Percentiles rank a stretch among this genome's conserved stretches.
Evolutionary conservation across 2,329 filamentous ascomycete genomes (phyloP).

Genomic region (Diaporthe citrichinensis): DNA sequence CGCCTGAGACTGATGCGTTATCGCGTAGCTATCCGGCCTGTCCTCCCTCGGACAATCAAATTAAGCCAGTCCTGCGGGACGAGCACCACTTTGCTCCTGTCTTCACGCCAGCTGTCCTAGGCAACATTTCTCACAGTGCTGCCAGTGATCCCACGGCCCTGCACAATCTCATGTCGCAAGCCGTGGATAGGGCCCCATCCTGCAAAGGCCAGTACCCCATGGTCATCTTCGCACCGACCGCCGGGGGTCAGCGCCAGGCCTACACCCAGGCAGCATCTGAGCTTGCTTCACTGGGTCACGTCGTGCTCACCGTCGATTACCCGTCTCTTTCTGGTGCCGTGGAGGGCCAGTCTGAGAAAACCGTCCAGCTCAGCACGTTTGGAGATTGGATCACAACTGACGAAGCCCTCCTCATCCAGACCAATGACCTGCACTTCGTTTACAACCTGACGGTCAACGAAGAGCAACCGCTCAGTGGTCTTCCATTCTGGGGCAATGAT

Average conservation of each 20-base stretch:
- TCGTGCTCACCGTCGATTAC: slow-evolving; percentile 37
- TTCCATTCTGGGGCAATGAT: background rate
- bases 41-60: background rate
- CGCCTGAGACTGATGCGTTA: slow-evolving; percentile 10
- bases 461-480: background rate
- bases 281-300: slow-evolving; percentile 26
- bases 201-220: slow-evolving; percentile 31
- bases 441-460: background rate
- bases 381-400: background rate
- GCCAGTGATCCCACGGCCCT: background rate
- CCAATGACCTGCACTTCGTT: slow-evolving; percentile 14
- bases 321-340: slow-evolving; percentile 35
- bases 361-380: background rate
- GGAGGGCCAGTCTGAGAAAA: background rate
- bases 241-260: slow-evolving; percentile 37
- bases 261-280: slow-evolving; percentile 39
- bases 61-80: background rate
- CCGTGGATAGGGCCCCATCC: slow-evolving; percentile 10
- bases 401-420: background rate
- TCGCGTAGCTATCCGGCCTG: slow-evolving; percentile 39
- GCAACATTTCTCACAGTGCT: background rate
- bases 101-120: slow-evolving; percentile 30
- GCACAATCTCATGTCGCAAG: slow-evolving; percentile 37
- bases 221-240: slow-evolving; percentile 32
- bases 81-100: slow-evolving; percentile 22